Conservation (phyloP, 139 green algal genomes). For the Pleodorina starrii region DNA sequence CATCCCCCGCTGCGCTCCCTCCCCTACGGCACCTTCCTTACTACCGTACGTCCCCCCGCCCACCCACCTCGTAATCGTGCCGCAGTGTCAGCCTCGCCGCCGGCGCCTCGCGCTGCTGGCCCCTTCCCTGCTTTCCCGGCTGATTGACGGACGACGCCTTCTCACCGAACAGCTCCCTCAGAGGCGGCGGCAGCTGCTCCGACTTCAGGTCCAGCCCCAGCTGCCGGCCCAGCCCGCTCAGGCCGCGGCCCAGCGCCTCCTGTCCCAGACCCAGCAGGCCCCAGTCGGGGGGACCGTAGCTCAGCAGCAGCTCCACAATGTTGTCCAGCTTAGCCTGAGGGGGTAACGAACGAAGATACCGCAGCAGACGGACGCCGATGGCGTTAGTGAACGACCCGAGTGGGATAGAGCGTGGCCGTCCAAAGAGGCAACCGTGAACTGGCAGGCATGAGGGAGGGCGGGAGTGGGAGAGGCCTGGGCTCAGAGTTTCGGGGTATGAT, state of each 20-base stretch:
- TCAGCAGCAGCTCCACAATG: slow-evolving; percentile 67
- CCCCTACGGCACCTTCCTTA: too few species aligned
- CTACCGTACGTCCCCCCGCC: too few species aligned
- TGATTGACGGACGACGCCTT: too few species aligned
- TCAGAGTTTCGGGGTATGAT: too few species aligned
- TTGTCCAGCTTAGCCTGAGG: slow-evolving; percentile 67
- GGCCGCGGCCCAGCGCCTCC: not conserved
- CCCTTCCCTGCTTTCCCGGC: not conserved
- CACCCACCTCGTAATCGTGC: slow-evolving; percentile 61
- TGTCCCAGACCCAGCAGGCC: not conserved
- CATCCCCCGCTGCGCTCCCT: too few species aligned
- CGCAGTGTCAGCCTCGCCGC: slow-evolving; percentile 56
- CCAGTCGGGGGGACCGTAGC: slow-evolving; percentile 19
- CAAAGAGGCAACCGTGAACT: too few species aligned
- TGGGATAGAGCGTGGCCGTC: too few species aligned
- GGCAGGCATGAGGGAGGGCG: too few species aligned
- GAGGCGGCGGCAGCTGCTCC: not conserved
- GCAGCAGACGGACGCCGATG: too few species aligned
- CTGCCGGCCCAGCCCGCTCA: not conserved
- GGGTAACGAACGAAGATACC: not conserved
- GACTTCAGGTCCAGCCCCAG: not conserved
- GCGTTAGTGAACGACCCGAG: too few species aligned
- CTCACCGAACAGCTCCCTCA: not conserved
- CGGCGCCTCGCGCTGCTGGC: slow-evolving; percentile 25
- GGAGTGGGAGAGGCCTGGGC: too few species aligned